These are phyloP conservation scores for Dissophora ornata DNA, from an alignment of 192 early-diverging fungal species.

Conservation along the genomic window DNA sequence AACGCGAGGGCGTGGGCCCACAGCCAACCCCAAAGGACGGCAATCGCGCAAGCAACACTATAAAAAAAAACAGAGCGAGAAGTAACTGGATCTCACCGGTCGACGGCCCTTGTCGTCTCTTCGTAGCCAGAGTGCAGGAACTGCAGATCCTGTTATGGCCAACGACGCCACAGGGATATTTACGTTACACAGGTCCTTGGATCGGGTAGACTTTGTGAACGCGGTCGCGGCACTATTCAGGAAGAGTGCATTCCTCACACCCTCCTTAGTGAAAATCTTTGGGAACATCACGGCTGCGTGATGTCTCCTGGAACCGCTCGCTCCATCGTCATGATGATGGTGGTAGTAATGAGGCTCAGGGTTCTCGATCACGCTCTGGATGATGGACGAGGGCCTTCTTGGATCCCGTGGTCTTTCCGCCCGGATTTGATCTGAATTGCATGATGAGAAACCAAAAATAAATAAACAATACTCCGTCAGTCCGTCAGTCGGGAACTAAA, in stretches of 20 bases:
- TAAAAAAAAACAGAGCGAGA: not conserved
- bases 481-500: too few relatives aligned
- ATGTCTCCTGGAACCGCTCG: not conserved
- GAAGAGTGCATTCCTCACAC: conserved; percentile 25
- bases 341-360: not conserved
- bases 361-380: conserved; percentile 21
- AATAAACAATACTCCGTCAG: too few relatives aligned
- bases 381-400: conserved; percentile 2
- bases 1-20: too few relatives aligned
- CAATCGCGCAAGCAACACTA: too few relatives aligned
- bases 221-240: conserved; percentile 40
- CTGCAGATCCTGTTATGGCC: conserved; percentile 20
- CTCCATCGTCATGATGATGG: not conserved
- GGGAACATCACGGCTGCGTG: conserved; percentile 8
- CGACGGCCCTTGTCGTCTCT: conserved; percentile 53
- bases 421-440: too few relatives aligned
- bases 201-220: conserved; percentile 23
- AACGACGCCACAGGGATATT: conserved; percentile 12
- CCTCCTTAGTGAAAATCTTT: conserved; percentile 46
- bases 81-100: conserved; percentile 41
- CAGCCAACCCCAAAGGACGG: too few relatives aligned
- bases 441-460: too few relatives aligned
- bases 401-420: not conserved
- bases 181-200: not conserved
- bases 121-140: conserved; percentile 51